Evolutionary conservation across 257 asterid genomes (phyloP), one percentile per base, ranked within the genome.

Genomic region (Craterostigma plantagineum): DNA sequence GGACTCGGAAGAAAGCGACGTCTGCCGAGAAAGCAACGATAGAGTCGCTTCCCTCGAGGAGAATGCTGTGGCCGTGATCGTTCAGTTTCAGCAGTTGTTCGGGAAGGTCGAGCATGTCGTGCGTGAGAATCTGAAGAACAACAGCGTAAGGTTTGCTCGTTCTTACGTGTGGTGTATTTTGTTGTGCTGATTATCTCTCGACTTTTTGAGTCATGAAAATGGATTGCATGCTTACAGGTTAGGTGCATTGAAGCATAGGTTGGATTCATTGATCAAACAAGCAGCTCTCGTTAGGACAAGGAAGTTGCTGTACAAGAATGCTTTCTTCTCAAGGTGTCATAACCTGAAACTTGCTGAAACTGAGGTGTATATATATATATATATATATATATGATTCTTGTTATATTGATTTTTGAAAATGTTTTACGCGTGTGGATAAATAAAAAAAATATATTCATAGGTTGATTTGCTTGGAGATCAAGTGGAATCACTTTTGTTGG

Each of bases 401-500:
- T 34, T 45, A 7, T 42, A 16, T 1, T 16, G 48, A 11, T 10
- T 27, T n/a, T n/a, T n/a, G n/a, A 14, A 7, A 11, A 10, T 46
- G n/a, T n/a, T n/a, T n/a, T n/a, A n/a, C n/a, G n/a, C n/a, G n/a
- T n/a, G n/a, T n/a, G n/a, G n/a, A n/a, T n/a, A n/a, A 16, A 43
- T n/a, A 8, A 41, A 2, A 17, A 27, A 18, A 9, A 6, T n/a
- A 8, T 5, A 1, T 47, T 34, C 42, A n/a, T n/a, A 80, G 93
- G 96, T 84, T 42, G 90, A 84, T 74, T 54, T 76, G 53, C 82
- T 80, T 7, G 96, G 87, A 14, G 75, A 84, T 70, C 78, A 80
- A 45, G 96, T 77, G 51, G 90, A 80, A 14, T 43, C 61, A 35
- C 90, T 74, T 15, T 35, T 68, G 18, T 41, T 46, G 16, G 66